These are phyloP conservation scores for Prunus campanulata DNA, from an alignment of 306 rosid genomes.

Conservation along the genomic window DNA sequence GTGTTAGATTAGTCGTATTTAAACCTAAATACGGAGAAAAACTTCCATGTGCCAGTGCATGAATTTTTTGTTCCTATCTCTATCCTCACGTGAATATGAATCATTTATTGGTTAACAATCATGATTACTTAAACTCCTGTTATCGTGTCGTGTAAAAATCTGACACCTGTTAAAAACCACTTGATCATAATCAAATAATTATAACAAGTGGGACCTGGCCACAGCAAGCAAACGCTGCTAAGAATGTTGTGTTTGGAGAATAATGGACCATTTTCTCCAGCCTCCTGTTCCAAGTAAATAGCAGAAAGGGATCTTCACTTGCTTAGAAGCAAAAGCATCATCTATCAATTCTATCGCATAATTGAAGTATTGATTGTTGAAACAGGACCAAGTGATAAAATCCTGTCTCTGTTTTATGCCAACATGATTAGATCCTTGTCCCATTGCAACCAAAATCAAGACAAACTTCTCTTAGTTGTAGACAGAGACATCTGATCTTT, in stretches of 20 bases:
- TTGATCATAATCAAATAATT: neutral
- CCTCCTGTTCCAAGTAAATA: constrained; percentile 12
- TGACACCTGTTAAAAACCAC: neutral
- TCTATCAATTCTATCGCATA: neutral
- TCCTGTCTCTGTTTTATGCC: neutral
- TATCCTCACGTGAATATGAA: neutral
- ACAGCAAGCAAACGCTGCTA: neutral
- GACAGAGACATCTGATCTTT: constrained; percentile 18
- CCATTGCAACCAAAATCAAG: neutral
- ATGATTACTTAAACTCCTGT: neutral
- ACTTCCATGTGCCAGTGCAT: neutral
- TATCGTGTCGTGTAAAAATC: neutral
- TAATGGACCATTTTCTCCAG: neutral
- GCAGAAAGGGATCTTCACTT: constrained; percentile 12
- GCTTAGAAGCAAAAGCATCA: constrained; percentile 25
- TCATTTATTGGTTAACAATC: neutral
- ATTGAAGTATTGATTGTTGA: neutral
- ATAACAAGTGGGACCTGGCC: neutral
- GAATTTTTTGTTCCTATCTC: neutral
- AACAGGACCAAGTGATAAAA: neutral
- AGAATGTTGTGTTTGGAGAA: neutral
- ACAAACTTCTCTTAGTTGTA: constrained; percentile 12
- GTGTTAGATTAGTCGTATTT: neutral
- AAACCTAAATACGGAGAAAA: neutral
- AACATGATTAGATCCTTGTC: neutral